phyloP scores from a whole-genome alignment of 306 rosid genomes.

The Corylus americana region DNA sequence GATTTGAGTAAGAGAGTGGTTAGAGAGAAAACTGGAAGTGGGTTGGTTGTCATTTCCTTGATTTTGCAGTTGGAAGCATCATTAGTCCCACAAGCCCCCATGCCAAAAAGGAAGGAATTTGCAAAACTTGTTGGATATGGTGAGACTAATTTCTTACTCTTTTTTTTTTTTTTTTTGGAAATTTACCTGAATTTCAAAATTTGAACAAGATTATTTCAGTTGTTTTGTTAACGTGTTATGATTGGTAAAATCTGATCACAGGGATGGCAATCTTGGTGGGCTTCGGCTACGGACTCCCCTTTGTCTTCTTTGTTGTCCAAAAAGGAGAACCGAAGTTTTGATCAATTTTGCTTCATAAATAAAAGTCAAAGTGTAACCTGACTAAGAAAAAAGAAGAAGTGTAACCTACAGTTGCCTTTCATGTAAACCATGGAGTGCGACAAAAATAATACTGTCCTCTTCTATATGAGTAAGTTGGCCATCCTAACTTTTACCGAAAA shows the following conservation, averaged over 20 bases:
- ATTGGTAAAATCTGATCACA: conserved; percentile 24
- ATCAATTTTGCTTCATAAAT: not conserved
- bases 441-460: no score
- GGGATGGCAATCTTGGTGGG: conserved; percentile 56
- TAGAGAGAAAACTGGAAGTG: conserved; percentile 65
- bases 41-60: conserved; percentile 47
- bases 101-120: conserved; percentile 3
- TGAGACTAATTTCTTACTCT: conserved; percentile 20
- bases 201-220: no score
- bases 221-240: not conserved
- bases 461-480: no score
- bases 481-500: no score
- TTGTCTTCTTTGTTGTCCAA: conserved; percentile 52
- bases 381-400: no score
- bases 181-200: not conserved
- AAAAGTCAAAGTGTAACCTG: no score
- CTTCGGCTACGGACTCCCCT: conserved; percentile 57
- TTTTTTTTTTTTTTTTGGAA: not conserved
- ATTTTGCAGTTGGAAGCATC: conserved; percentile 41
- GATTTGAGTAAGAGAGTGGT: conserved; percentile 62
- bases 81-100: conserved; percentile 12
- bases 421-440: no score
- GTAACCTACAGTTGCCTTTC: no score
- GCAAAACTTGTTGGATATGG: conserved; percentile 40
- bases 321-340: conserved; percentile 49